Percentiles rank a stretch among this genome's conserved stretches.
phyloP scores from a whole-genome alignment of 2,329 filamentous ascomycete species.

The Didymella arachidicola region DNA sequence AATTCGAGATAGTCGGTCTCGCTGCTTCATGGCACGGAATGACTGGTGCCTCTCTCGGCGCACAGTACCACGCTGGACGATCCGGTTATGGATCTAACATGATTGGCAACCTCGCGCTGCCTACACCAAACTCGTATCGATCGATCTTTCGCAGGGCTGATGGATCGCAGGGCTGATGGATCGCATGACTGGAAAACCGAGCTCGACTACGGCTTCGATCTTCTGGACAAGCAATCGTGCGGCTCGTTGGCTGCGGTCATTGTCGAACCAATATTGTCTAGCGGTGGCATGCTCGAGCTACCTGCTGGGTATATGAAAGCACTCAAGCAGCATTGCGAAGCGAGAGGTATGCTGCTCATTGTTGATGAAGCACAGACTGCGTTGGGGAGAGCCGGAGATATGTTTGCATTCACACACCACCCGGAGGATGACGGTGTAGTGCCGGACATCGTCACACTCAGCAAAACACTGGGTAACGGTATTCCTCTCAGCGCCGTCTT shows the following conservation, averaged over 20 bases:
- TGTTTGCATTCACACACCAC: conserved; percentile 54
- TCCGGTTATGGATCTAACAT: conserved; percentile 57
- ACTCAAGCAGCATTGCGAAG: conserved; percentile 56
- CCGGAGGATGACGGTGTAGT: conserved; percentile 45
- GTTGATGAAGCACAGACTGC: conserved; percentile 50
- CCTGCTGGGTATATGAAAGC: conserved; percentile 66
- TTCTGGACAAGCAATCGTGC: conserved; percentile 66
- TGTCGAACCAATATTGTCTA: conserved; percentile 66
- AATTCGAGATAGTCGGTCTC: conserved; percentile 70
- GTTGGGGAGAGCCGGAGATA: conserved; percentile 50
- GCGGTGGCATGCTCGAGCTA: conserved; percentile 67
- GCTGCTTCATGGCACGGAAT: conserved; percentile 69
- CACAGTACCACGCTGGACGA: conserved; percentile 63
- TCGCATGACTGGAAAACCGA: conserved; percentile 72
- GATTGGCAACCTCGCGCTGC: conserved; percentile 66
- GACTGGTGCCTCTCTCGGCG: conserved; percentile 61
- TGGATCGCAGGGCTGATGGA: conserved; percentile 66
- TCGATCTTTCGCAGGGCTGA: conserved; percentile 67
- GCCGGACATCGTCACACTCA: conserved; percentile 65
- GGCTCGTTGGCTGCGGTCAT: conserved; percentile 71
- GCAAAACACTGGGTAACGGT: conserved; percentile 68
- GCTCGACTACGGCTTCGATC: conserved; percentile 68
- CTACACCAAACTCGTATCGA: conserved; percentile 67
- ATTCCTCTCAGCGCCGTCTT: conserved; percentile 66
- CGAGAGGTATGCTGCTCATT: conserved; percentile 47